Evolutionary conservation across 179 eudicot genomes (phyloP), one percentile per base, ranked within the genome.

Genomic region (Silene noctiflora): DNA sequence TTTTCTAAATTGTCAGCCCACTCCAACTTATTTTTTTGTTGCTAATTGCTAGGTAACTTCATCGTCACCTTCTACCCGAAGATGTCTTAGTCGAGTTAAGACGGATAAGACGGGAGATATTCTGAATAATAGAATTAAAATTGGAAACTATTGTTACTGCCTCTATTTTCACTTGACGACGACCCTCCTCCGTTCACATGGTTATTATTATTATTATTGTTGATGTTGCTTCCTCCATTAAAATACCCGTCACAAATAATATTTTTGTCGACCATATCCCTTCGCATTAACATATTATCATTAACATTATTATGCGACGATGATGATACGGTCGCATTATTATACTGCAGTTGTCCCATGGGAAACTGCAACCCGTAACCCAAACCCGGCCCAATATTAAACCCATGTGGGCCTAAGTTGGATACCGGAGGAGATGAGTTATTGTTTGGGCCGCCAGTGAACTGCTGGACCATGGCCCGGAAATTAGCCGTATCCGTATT

Each of bases 391-490:
- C 78, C 81, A 13, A 66, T 51, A 20, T 9, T 10, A 2, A 24
- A 72, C 61, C 74, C 46, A 3, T 75, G 78, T n/a, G n/a, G 64
- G 21, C 25, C 25, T 10, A 51, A 16, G 17, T 16, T 19, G 64
- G 46, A 39, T 6, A 39, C 46, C 7, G 25, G 25, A 21, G 64
- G 24, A 9, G 12, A 55, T 0, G 60, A 14, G 60, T 56, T n/a
- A n/a, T n/a, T 69, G 29, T 71, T 66, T 1, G 83, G 82, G 8
- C 81, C 84, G 33, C 93, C 93, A 3, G 93, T 89, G 86, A 84
- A 89, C 69, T 89, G 93, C 70, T 89, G 93, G 58, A 87, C 93
- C 91, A 86, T 88, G 83, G 93, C 93, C 10, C 91, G 88, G 78
- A 89, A 89, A 78, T 89, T 89, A 72, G 87, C 16, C 14, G 91